phyloP scores from a whole-genome alignment of 2,329 filamentous ascomycete species.

The Cyclaneusma minus region DNA sequence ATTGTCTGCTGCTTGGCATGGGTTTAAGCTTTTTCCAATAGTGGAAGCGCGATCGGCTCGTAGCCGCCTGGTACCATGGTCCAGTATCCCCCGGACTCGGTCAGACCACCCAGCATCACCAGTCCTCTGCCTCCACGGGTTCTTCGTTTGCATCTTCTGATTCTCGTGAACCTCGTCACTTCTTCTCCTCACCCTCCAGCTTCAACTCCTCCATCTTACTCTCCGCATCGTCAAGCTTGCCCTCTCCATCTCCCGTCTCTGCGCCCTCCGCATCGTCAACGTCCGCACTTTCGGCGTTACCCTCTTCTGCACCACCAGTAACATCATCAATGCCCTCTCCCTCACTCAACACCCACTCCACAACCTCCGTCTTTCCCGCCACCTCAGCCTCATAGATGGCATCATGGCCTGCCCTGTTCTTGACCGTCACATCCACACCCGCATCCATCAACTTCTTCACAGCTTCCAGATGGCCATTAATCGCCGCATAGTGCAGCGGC shows the following conservation, averaged over 20 bases:
- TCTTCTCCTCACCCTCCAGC: not conserved
- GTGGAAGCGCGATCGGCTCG: no score
- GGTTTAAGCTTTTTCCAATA: no score
- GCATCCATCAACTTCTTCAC: constrained; percentile 64
- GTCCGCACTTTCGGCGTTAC: constrained; percentile 7
- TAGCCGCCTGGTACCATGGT: no score
- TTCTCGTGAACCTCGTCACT: no score
- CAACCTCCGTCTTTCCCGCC: constrained; percentile 49
- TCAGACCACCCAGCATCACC: no score
- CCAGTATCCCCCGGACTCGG: no score
- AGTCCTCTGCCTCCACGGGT: no score
- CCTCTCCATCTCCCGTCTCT: constrained; percentile 2
- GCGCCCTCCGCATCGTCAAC: constrained; percentile 3
- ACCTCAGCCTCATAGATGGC: constrained; percentile 60
- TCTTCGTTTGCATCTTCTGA: no score
- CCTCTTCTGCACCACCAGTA: constrained; percentile 10
- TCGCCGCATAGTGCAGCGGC: constrained; percentile 80
- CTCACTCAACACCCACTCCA: constrained; percentile 32
- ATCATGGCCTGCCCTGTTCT: constrained; percentile 75
- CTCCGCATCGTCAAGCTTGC: no score
- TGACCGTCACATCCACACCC: constrained; percentile 62
- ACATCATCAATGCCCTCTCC: constrained; percentile 21
- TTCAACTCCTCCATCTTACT: constrained; percentile 2
- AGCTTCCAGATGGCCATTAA: constrained; percentile 72
- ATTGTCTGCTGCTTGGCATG: no score